Conservation (phyloP, 306 rosid genomes). For the Arachis stenosperma region DNA sequence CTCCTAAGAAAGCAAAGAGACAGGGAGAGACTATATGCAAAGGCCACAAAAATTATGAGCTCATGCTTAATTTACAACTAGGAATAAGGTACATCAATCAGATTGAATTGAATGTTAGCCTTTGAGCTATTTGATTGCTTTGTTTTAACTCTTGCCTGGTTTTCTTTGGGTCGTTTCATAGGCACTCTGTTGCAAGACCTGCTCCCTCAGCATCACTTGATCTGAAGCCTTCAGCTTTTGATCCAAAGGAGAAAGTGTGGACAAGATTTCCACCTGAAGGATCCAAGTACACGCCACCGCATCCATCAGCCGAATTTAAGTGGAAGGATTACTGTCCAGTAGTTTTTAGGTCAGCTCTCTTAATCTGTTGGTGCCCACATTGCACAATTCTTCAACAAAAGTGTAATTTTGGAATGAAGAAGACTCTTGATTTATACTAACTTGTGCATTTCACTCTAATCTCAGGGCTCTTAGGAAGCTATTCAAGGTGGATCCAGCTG, state of each 20-base stretch:
- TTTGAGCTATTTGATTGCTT: background rate
- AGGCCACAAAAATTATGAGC: constrained; percentile 89
- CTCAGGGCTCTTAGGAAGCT: constrained; percentile 85
- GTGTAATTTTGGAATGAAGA: background rate
- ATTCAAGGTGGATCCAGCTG: constrained; percentile 95
- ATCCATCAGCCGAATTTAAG: constrained; percentile 77
- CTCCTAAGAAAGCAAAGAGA: constrained; percentile 59
- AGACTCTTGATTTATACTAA: constrained; percentile 9
- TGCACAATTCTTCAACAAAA: background rate
- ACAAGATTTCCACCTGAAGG: constrained; percentile 95
- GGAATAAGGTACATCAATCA: constrained; percentile 69
- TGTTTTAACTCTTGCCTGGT: background rate
- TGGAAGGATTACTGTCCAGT: constrained; percentile 98
- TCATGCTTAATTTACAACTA: constrained; percentile 89
- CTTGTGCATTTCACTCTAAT: constrained; percentile 26
- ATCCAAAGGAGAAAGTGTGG: constrained; percentile 92
- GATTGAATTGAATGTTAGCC: background rate
- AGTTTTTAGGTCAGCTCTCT: constrained; percentile 75
- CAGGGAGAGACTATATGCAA: constrained; percentile 81
- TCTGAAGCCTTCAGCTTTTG: constrained; percentile 89
- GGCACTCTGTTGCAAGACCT: constrained; percentile 94
- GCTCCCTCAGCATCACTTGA: constrained; percentile 84
- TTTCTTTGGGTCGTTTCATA: constrained; percentile 40
- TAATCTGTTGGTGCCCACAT: background rate
- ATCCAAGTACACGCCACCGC: constrained; percentile 90